Base-by-base conservation (phyloP, 257 asterid species). In the Solanum tacnaense region DNA sequence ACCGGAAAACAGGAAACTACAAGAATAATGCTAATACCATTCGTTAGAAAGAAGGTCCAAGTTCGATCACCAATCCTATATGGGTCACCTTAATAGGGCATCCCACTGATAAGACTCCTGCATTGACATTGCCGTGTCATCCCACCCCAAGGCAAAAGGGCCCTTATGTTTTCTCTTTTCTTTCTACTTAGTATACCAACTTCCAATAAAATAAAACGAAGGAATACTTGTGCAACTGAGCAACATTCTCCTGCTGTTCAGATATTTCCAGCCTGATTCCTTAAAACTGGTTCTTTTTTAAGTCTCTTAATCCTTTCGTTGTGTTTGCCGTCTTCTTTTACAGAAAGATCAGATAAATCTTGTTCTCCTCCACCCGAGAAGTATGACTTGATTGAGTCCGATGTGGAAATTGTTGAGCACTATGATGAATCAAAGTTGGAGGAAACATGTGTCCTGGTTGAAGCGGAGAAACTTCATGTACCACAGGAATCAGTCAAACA, bases 371-470 rank as follows among this genome's bases (percentile, higher is more conserved):
- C 89, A 31, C 92, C 86, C 32, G 86, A 92, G 84, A 90, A 86
- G n/a, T 87, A 87, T 67, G 90, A 91, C 73, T 44, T 52, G 68
- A 75, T 52, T 5, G 91, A 87, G 49, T 82, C 82, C 39, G 88
- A 68, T 32, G 21, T 62, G 23, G 92, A 89, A 62, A 76, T 84
- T 46, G 76, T 89, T 9, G 93, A 91, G 86, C 88, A 81, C 1
- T 85, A 60, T 84, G 92, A 89, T 41, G 91, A 71, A 87, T 82
- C 91, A 39, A 73, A 56, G 49, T 76, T 94, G 71, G 96, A 89
- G 88, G 98, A 94, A 87, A 88, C 95, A 58, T 94, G 96, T 35
- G 86, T 96, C 82, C 84, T 94, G 90, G 97, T 94, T 87, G 95
- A 95, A 85, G 92, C 90, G 2, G 89, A 90, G 34, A 71, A 83